Evolutionary conservation across 164 flowering plant genomes (phyloP).

Genomic region (Magnolia officinalis): DNA sequence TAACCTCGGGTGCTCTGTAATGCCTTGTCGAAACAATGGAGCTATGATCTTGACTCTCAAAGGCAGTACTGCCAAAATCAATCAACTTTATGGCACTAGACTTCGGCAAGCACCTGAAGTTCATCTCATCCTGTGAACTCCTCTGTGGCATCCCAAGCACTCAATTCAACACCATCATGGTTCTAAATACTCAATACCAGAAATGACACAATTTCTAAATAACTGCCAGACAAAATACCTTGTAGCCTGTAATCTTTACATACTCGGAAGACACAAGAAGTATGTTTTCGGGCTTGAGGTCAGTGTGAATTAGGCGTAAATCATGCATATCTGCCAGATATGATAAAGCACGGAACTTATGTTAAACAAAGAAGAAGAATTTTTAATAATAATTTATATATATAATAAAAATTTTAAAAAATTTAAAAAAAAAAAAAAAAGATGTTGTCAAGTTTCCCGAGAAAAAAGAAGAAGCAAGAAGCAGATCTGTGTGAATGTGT

Average conservation of each 20-base stretch:
- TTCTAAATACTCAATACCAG: slow-evolving; percentile 22
- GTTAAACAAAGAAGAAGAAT: slow-evolving; percentile 10
- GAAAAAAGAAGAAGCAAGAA: slow-evolving; percentile 17
- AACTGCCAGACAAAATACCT: slow-evolving; percentile 42
- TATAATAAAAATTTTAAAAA: no score
- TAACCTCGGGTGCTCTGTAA: slow-evolving; percentile 94
- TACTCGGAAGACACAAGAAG: slow-evolving; percentile 78
- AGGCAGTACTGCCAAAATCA: slow-evolving; percentile 94
- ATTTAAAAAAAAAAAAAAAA: no score
- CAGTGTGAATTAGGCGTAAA: slow-evolving; percentile 78
- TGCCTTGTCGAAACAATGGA: slow-evolving; percentile 90
- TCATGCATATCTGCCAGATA: slow-evolving; percentile 80
- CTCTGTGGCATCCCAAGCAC: slow-evolving; percentile 58
- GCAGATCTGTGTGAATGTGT: slow-evolving; percentile 8
- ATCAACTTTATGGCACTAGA: slow-evolving; percentile 95
- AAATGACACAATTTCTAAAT: slow-evolving; percentile 18
- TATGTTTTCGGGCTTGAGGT: slow-evolving; percentile 90
- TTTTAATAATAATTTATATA: no score
- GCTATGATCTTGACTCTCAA: slow-evolving; percentile 64
- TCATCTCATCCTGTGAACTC: slow-evolving; percentile 43
- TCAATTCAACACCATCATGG: slow-evolving; percentile 23
- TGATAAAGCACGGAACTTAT: slow-evolving; percentile 17
- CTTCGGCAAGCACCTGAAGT: slow-evolving; percentile 79
- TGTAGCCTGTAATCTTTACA: slow-evolving; percentile 57
- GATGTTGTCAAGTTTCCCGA: slow-evolving; percentile 15